phyloP scores from a whole-genome alignment of 495 filamentous ascomycete species.

The Hypoxylon trugodes region DNA sequence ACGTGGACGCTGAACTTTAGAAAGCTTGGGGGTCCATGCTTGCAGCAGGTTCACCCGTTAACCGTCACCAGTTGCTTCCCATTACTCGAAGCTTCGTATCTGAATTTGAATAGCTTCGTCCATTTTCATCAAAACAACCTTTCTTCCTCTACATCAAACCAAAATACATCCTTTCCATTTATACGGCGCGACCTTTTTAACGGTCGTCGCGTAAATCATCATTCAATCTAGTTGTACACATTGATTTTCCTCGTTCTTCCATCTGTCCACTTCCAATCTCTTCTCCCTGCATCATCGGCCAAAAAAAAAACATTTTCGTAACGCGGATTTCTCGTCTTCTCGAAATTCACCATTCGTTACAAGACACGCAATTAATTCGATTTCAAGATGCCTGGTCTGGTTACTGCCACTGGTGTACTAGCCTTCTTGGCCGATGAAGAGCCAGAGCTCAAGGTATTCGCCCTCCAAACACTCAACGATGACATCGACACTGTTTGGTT shows the following conservation, averaged over 20 bases:
- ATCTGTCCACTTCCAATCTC: constrained; percentile 3
- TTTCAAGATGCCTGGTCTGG: constrained; percentile 84
- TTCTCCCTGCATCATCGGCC: not conserved
- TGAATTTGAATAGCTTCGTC: constrained; percentile 23
- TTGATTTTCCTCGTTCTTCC: constrained; percentile 24
- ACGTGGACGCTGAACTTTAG: constrained; percentile 46
- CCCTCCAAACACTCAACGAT: constrained; percentile 90
- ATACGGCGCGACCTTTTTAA: not conserved
- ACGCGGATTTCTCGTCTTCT: too few relatives aligned
- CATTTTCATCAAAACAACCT: constrained; percentile 6
- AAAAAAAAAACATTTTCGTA: too few relatives aligned
- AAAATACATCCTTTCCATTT: too few relatives aligned
- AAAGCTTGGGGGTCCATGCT: constrained; percentile 16
- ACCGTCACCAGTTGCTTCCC: not conserved
- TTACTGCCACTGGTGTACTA: constrained; percentile 92
- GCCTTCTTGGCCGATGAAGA: constrained; percentile 96
- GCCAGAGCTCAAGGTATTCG: constrained; percentile 89
- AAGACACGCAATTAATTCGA: not conserved
- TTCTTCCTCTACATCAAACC: not conserved
- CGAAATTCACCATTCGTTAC: not conserved
- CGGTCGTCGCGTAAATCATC: not conserved
- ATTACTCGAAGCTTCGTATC: constrained; percentile 7
- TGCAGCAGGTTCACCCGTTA: not conserved
- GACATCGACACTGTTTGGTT: constrained; percentile 97
- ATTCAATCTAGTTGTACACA: too few relatives aligned